A percentile compares a stretch with the other conserved stretches of the same genome.
phyloP scores from a whole-genome alignment of 176 grass and related monocot genomes.

The Echinochloa phyllopogon region DNA sequence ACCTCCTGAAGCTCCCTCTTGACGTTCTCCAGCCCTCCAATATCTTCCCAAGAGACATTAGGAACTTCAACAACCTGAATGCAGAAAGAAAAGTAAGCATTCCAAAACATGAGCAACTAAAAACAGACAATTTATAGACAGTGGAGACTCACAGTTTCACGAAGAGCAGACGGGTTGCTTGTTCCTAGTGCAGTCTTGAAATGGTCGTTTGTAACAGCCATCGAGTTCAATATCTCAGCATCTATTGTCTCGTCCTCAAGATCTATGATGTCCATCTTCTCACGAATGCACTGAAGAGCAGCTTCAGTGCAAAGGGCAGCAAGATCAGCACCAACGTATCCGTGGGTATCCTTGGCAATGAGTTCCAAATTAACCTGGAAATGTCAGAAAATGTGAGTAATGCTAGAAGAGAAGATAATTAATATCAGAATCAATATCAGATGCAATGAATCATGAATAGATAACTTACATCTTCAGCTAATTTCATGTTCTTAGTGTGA shows the following conservation, averaged over 20 bases:
- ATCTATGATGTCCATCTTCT: constrained; percentile 95
- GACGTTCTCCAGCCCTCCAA: constrained; percentile 67
- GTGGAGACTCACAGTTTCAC: constrained; percentile 68
- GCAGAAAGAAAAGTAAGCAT: constrained; percentile 27
- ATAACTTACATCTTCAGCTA: constrained; percentile 73
- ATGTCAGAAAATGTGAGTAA: background rate
- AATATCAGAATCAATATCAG: background rate
- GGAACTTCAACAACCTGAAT: constrained; percentile 66
- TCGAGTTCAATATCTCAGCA: constrained; percentile 89
- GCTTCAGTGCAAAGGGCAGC: constrained; percentile 86
- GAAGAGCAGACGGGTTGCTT: constrained; percentile 85
- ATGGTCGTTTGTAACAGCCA: constrained; percentile 93
- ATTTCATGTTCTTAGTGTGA: constrained; percentile 93
- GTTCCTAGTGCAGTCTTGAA: constrained; percentile 92
- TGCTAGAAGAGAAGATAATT: constrained; percentile 1
- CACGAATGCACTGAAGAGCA: constrained; percentile 85
- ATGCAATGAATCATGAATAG: background rate
- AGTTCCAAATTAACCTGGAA: constrained; percentile 79
- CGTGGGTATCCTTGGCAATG: constrained; percentile 80
- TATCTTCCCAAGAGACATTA: constrained; percentile 73
- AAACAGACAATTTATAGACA: background rate
- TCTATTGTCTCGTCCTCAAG: constrained; percentile 92
- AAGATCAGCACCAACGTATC: constrained; percentile 87
- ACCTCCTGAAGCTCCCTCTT: constrained; percentile 72
- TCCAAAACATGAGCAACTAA: background rate